Evolutionary conservation across 2,329 filamentous ascomycete species (phyloP).

Genomic region (Epichloe coenophiala): DNA sequence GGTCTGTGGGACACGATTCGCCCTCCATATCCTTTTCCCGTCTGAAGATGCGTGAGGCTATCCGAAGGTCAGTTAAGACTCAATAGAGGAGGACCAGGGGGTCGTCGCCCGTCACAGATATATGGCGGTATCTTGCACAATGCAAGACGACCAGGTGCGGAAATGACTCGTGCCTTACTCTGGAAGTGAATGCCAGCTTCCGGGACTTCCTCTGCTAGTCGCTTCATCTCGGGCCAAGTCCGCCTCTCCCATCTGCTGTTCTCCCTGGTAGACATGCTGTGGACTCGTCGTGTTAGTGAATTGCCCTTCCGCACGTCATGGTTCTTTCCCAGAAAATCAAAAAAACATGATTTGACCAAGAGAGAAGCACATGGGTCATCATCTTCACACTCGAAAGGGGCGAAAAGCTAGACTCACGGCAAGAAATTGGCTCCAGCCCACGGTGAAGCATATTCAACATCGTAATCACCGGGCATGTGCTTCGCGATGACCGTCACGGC

Average conservation of each 20-base stretch:
- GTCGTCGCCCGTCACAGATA: neutral
- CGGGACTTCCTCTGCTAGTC: constrained; percentile 46
- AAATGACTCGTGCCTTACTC: constrained; percentile 24
- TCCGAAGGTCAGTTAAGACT: neutral
- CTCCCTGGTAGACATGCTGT: constrained; percentile 29
- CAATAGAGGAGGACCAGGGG: neutral
- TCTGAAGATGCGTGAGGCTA: constrained; percentile 36
- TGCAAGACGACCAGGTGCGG: neutral
- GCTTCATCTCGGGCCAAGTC: constrained; percentile 50
- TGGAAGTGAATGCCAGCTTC: constrained; percentile 75
- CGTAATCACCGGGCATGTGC: constrained; percentile 88
- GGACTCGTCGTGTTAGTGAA: neutral
- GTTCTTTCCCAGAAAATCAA: neutral
- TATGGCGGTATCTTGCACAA: neutral
- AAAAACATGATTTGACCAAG: neutral
- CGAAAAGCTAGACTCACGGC: constrained; percentile 39
- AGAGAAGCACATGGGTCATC: neutral
- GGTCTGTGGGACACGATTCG: constrained; percentile 35
- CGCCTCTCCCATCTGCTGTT: constrained; percentile 44
- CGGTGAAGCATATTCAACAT: constrained; percentile 79
- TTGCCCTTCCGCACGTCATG: neutral
- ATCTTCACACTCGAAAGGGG: neutral
- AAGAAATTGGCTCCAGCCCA: constrained; percentile 77
- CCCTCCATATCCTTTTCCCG: constrained; percentile 47
- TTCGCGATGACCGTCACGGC: constrained; percentile 62